Base-by-base conservation (phyloP, 805 yeast species). In the Lipomyces sp. region DNA sequence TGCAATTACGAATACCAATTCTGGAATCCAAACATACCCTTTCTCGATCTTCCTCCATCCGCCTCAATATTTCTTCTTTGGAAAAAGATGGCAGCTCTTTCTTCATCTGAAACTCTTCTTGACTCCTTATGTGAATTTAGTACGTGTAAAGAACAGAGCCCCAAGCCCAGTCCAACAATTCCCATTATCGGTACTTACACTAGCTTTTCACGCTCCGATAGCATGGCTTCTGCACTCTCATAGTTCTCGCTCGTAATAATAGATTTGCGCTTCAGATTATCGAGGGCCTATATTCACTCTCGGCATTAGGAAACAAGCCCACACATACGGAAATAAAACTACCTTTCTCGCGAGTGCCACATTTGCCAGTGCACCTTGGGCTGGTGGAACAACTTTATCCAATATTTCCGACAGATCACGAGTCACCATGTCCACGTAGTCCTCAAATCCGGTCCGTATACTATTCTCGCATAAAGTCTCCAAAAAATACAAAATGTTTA, bases 11-110 rank as follows among this genome's bases (percentile, higher is more conserved):
- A 7, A 45, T 8, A 13, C 2, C 37, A 56, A 10, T 34, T 34
- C 29, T 7, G 29, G 24, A 58, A 65, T 30, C 24, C 34, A 60
- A 60, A 37, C 62, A 64, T 54, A 69, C 71, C 18, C 97, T 81
- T 75, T 94, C 99, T 71, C 99, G 81, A 75, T 94, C 98, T 69
- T 89, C 93, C 75, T 94, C 98, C 88, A 94, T 92, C 66, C 98
- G 80, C 48, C 85, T 83, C 18, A 92, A 75, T 18, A 90, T 86
- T 71, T 88, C 91, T 57, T 86, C 83, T 42, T 74, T 75, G 0
- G 81, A 72, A 34, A 80, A 71, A 8, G 58, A 29, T 29, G 65
- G 51, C 37, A 24, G 39, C 18, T 53, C 57, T 29, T 63, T 48
- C 29, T 50, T 8, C 10, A 13, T 29, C 51, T 57, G 60, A 30